Base-by-base conservation (phyloP, 1,139 yeast genomes). In the Oligophagozyma castellii region DNA sequence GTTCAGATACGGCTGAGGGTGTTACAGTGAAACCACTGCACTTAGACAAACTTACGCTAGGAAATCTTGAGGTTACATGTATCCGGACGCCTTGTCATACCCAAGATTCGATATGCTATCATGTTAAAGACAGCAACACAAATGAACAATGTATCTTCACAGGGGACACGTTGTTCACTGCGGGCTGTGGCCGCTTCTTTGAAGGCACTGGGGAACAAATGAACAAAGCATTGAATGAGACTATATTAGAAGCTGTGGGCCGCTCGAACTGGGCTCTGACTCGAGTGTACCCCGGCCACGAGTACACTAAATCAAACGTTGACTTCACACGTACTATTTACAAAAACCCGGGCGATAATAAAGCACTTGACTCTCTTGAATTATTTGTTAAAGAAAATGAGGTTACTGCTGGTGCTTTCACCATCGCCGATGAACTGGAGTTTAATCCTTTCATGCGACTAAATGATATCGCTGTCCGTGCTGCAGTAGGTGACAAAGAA, bases 41-140 rank as follows among this genome's bases (percentile, higher is more conserved):
- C 24, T 19, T 39, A 26, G 43, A 43, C 14, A 34, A 32, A 7
- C 40, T 34, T 23, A 26, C 31, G 31, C 54, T 78, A 40, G 95
- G 95, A 2, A 61, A 42, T 16, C 14, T 48, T 14, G 39, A 37
- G n/a, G 68, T 89, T 29, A 73, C 76, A 4, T 93, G 95, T 1
- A 61, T 89, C 28, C 89, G 89, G 54, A 89, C 99, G 1, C 98
- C 99, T 2, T 89, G 99, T 50, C 99, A 89, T 51, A 89, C 99
- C 0, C 93, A 79, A 53, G 98, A 92, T 53, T 80, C 93, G 4
- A 79, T 89, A 34, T 86, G 96, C 51, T 89, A 83, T 56, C 79
- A 57, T 43, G 81, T 70, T 1, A 61, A 61, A 30, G 96, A 89
- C 51, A 42, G 54, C 8, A 55, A 57, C 20, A 70, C 83, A 2